Conservation (phyloP, 2,329 filamentous ascomycete genomes). For the Aplosporella prunicola region DNA sequence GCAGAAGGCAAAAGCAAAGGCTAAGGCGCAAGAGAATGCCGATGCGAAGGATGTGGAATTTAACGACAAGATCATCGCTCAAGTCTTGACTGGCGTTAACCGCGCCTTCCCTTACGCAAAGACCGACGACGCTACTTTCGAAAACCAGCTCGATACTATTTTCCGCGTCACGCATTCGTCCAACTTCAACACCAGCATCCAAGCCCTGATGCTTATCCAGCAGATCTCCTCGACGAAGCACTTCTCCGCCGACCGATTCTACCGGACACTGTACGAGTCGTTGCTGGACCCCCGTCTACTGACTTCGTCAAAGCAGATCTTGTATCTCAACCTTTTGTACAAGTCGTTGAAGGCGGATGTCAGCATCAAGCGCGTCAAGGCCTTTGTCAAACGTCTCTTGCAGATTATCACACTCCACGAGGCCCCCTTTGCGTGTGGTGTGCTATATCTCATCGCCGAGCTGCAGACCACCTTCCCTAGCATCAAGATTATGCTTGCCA, state of each 20-base stretch:
- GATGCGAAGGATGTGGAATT: conserved; percentile 51
- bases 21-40: conserved; percentile 33
- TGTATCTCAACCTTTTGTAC: conserved; percentile 89
- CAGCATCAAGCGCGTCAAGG: conserved; percentile 86
- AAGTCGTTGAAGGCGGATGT: conserved; percentile 80
- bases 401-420: conserved; percentile 84
- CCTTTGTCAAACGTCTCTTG: conserved; percentile 86
- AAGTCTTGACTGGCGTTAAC: conserved; percentile 88
- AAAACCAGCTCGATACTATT: conserved; percentile 83
- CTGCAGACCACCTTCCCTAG: conserved; percentile 71
- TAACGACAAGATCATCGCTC: conserved; percentile 84
- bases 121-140: conserved; percentile 66
- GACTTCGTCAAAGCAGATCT: conserved; percentile 84
- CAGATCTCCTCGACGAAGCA: conserved; percentile 77
- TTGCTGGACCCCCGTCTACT: conserved; percentile 81
- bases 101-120: conserved; percentile 88
- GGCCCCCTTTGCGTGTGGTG: conserved; percentile 81
- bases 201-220: conserved; percentile 89
- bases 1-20: conserved; percentile 34
- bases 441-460: conserved; percentile 82
- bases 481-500: conserved; percentile 58
- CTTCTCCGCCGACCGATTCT: conserved; percentile 80
- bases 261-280: conserved; percentile 90
- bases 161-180: conserved; percentile 95
- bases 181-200: conserved; percentile 97